These are phyloP conservation scores for Penicillium oxalicum DNA, from an alignment of 2,329 filamentous ascomycete species.

Conservation along the genomic window DNA sequence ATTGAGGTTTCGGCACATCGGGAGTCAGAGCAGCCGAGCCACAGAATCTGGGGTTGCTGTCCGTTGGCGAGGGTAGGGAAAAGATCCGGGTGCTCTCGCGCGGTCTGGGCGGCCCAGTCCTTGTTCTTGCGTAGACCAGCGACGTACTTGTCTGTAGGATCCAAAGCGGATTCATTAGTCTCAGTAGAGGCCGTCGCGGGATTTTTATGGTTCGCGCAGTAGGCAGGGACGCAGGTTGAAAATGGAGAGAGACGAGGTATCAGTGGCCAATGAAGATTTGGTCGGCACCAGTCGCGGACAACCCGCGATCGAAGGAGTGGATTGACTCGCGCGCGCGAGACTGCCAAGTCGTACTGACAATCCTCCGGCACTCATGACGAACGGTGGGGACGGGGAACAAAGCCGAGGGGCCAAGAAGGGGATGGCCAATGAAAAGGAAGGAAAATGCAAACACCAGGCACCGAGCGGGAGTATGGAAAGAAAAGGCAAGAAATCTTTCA, in stretches of 20 bases:
- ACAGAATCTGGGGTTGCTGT: conserved; percentile 60
- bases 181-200: conserved; percentile 3
- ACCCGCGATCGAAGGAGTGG: conserved; percentile 4
- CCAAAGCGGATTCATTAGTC: conserved; percentile 12
- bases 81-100: conserved; percentile 62
- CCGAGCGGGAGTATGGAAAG: conserved; percentile 1
- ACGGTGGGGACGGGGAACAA: conserved; percentile 9
- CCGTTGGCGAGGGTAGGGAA: conserved; percentile 63
- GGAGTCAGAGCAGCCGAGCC: conserved; percentile 83
- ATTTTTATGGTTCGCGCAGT: conserved; percentile 13
- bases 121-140: conserved; percentile 63
- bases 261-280: not conserved
- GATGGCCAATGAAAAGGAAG: conserved; percentile 5
- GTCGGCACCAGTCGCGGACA: conserved; percentile 2
- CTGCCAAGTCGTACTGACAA: conserved; percentile 16
- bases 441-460: not conserved
- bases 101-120: conserved; percentile 62
- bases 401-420: conserved; percentile 3
- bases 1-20: conserved; percentile 79
- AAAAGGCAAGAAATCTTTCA: not conserved
- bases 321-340: conserved; percentile 9
- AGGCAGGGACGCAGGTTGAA: conserved; percentile 16
- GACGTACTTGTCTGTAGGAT: conserved; percentile 50
- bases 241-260: conserved; percentile 11
- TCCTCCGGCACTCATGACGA: conserved; percentile 21